Conservation (phyloP, 352 stramenopile species). For the Aphanomyces stellatus region DNA sequence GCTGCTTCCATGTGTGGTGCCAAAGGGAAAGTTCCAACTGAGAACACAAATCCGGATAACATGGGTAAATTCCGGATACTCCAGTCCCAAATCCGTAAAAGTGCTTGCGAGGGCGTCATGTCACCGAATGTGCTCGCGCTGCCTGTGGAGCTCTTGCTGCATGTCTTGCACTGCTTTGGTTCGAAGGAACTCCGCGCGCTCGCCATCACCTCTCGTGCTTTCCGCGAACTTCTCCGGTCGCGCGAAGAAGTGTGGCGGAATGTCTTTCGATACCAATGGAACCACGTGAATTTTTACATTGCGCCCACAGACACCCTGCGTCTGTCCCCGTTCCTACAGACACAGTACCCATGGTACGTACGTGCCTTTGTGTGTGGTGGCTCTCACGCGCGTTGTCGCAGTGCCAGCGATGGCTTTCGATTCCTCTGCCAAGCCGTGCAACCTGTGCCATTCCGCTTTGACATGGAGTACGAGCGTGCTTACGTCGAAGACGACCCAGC, state of each 20-base stretch:
- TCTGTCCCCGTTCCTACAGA: background rate
- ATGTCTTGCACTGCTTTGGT: background rate
- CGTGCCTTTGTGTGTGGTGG: background rate
- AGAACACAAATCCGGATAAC: too few species aligned
- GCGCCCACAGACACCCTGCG: background rate
- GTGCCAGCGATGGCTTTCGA: background rate
- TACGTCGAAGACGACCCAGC: background rate
- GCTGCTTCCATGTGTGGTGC: too few species aligned
- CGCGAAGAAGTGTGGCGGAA: background rate
- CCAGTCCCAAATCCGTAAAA: too few species aligned
- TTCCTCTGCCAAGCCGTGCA: slow-evolving; percentile 13
- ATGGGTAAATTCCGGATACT: too few species aligned
- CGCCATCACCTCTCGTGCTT: background rate
- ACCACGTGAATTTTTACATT: background rate
- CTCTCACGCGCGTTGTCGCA: background rate
- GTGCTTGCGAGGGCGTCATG: background rate
- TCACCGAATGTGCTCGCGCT: background rate
- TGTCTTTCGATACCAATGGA: slow-evolving; percentile 2
- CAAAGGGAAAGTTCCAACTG: too few species aligned
- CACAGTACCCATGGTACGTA: background rate
- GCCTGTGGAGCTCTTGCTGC: background rate
- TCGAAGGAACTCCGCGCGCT: background rate
- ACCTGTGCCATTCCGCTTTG: background rate
- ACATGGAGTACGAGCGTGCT: background rate
- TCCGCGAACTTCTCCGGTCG: background rate